Evolutionary conservation across 2,329 filamentous ascomycete genomes (phyloP).

Genomic region (Ascocoryne sarcoides): DNA sequence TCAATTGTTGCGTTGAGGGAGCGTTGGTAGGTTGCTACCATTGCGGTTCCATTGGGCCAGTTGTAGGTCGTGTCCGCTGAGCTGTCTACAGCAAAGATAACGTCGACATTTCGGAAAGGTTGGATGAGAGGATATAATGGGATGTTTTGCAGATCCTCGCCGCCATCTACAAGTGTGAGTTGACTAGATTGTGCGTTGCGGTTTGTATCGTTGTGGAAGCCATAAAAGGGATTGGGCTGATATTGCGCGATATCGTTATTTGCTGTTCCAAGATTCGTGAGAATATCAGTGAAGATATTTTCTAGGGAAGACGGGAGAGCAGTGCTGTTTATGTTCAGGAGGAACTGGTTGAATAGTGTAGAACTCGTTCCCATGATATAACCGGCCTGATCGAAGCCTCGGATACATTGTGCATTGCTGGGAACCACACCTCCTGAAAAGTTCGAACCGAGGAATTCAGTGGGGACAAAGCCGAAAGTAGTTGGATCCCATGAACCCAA

Average conservation of each 20-base stretch:
- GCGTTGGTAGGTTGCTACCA: conserved; percentile 67
- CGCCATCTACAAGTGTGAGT: conserved; percentile 70
- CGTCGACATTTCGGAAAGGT: conserved; percentile 61
- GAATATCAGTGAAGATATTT: conserved; percentile 42
- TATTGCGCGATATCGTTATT: conserved; percentile 69
- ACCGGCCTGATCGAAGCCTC: conserved; percentile 74
- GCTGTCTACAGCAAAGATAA: conserved; percentile 73
- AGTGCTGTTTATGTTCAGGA: conserved; percentile 52
- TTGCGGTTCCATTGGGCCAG: conserved; percentile 71
- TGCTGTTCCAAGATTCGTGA: conserved; percentile 44
- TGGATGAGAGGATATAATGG: conserved; percentile 72
- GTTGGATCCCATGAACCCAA: conserved; percentile 70
- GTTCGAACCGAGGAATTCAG: conserved; percentile 63
- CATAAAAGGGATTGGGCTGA: conserved; percentile 66
- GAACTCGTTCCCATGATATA: conserved; percentile 82
- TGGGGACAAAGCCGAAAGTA: conserved; percentile 60
- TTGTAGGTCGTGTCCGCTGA: conserved; percentile 60
- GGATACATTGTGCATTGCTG: conserved; percentile 51
- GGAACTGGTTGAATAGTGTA: conserved; percentile 72
- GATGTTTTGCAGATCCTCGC: conserved; percentile 70
- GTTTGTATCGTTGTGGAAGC: conserved; percentile 52
- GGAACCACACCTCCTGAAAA: conserved; percentile 56
- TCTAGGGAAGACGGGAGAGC: conserved; percentile 31
- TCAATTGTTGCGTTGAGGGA: conserved; percentile 45
- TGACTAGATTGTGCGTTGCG: conserved; percentile 41